Conservation (phyloP, 192 early-diverging fungal genomes). For the Allomyces arbusculus region DNA sequence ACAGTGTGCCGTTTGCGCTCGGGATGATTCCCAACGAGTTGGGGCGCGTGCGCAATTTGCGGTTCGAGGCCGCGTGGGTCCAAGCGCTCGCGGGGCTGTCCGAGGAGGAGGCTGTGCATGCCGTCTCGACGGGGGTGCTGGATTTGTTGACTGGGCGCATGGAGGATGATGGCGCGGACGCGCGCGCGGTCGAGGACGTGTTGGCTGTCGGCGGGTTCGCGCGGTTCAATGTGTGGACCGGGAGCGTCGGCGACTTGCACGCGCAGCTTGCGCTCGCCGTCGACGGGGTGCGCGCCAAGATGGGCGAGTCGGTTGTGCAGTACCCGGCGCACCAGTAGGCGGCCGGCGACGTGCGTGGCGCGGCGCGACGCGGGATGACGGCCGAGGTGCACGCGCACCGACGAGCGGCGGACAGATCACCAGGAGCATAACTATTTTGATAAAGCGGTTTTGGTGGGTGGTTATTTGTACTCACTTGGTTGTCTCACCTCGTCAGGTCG, state of each 20-base stretch:
- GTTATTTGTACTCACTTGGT: too few relatives aligned
- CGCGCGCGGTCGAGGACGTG: background rate
- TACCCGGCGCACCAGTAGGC: background rate
- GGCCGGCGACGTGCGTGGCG: too few relatives aligned
- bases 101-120: background rate
- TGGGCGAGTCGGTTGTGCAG: background rate
- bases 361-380: too few relatives aligned
- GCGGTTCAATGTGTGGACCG: background rate
- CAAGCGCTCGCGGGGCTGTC: background rate
- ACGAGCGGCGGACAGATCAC: too few relatives aligned
- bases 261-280: background rate
- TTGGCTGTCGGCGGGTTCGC: background rate
- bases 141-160: background rate
- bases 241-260: background rate
- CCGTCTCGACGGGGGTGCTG: background rate
- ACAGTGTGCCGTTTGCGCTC: constrained; percentile 47
- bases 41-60: background rate
- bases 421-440: too few relatives aligned
- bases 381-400: too few relatives aligned
- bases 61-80: background rate
- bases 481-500: too few relatives aligned
- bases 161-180: background rate
- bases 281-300: background rate
- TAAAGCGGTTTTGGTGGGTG: too few relatives aligned
- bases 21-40: constrained; percentile 32